Evolutionary conservation across 2,329 filamentous ascomycete species (phyloP), one percentile per base, ranked within the genome.

Genomic region (Calonectria fujianensis): DNA sequence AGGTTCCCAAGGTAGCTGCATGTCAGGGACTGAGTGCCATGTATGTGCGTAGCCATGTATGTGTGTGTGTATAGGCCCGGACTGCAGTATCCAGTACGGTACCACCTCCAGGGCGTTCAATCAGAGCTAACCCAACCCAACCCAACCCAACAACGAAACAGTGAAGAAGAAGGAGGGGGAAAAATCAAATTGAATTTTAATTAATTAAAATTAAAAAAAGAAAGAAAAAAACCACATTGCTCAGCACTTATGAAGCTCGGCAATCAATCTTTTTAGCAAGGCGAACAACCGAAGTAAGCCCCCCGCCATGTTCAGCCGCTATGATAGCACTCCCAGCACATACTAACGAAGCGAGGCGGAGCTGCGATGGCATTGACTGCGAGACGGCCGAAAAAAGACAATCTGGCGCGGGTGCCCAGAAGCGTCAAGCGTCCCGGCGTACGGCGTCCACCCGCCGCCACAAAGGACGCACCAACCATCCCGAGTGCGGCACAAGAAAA

Each of bases 1-100:
- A 48, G 52, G 27, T 50, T 72, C 69, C 65, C 70, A 52, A 73
- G 66, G 68, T 57, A 27, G 71, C 69, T 75, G 76, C 74, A 76
- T 74, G 69, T 75, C 74, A 77, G 72, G 74, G 63, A 75, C 51
- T 65, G 67, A 63, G 57, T 63, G 57, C 57, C 32, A 63, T 63
- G 57, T 61, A 39, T 27, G 35, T 63, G 24, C n/a, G 35, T 41
- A 61, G 35, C 32, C 31, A 63, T 63, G 24, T 41, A 11, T 32
- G 7, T 52, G 54, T 61, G 57, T 61, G 31, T 41, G 29, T 35
- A 37, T 9, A 35, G 24, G 57, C 45, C 57, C 27, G 57, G 31
- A 41, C 57, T 63, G 57, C 57, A 63, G 57, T 16, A 39, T 63
- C 57, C 13, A 45, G 57, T 41, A 63, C 35, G n/a, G 41, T 10